Conservation (phyloP, 495 filamentous ascomycete species). For the Annulohypoxylon maeteangense region DNA sequence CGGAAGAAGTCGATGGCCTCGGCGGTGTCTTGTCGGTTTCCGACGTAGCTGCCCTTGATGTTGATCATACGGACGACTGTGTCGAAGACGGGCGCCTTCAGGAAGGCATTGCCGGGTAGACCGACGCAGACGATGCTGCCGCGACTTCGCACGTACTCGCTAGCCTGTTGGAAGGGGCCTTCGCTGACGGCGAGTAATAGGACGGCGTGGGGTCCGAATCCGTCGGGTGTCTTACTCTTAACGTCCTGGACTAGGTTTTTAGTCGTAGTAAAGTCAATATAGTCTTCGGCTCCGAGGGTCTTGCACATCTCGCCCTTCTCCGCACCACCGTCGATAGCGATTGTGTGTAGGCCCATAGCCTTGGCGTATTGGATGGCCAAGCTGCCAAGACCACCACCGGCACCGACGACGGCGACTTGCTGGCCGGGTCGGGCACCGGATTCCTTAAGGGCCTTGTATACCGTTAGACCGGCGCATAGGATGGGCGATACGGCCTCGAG, state of each 20-base stretch:
- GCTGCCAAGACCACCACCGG: constrained; percentile 85
- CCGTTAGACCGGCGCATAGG: constrained; percentile 89
- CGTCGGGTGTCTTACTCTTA: constrained; percentile 77
- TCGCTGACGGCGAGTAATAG: constrained; percentile 85
- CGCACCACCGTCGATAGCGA: constrained; percentile 82
- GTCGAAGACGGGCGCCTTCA: constrained; percentile 85
- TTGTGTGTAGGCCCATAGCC: constrained; percentile 83
- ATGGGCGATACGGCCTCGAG: constrained; percentile 85
- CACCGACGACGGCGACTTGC: constrained; percentile 86
- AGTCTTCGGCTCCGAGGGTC: constrained; percentile 73
- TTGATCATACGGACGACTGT: constrained; percentile 86
- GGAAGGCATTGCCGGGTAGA: constrained; percentile 78
- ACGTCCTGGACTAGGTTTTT: constrained; percentile 85
- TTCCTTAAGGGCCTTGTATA: constrained; percentile 93
- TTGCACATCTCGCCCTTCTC: constrained; percentile 79
- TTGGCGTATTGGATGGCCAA: constrained; percentile 87
- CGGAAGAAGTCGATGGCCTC: constrained; percentile 91
- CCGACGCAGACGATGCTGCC: constrained; percentile 88
- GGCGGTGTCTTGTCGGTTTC: constrained; percentile 82
- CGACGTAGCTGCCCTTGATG: constrained; percentile 94
- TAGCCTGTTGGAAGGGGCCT: constrained; percentile 93
- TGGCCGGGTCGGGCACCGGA: constrained; percentile 78
- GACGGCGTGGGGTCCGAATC: constrained; percentile 87
- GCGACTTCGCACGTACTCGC: constrained; percentile 79
- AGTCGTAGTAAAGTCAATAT: constrained; percentile 79